Evolutionary conservation across 2,329 filamentous ascomycete genomes (phyloP), one percentile per base, ranked within the genome.

Genomic region (Aspergillus aculeatinus): DNA sequence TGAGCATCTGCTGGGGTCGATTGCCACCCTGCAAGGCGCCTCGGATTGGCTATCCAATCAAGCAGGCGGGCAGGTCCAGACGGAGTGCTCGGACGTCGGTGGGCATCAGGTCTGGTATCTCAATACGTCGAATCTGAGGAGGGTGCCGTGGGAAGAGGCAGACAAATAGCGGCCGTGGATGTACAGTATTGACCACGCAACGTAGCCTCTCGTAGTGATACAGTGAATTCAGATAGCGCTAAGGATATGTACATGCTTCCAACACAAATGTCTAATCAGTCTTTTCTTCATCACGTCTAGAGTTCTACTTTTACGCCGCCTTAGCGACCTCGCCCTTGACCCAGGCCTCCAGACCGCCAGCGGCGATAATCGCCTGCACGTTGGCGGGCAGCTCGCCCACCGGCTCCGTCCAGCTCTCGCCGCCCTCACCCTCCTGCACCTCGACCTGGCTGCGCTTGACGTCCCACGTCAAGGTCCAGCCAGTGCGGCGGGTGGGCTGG

Each of bases 381-480:
- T 94, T 96, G 0, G 89, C 86, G 14, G 91, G 90, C 63, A 96
- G 73, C 79, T 95, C 89, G 7, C 90, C 90, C 0, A 96, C 91
- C 77, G 89, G 91, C 72, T 95, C 85, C 54, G 81, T 88, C 92
- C 91, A 96, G 42, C 78, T 84, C 58, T 81, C 72, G 1, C 89
- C 90, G 50, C 82, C 81, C 57, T 86, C 78, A 1, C 88, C 87
- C 77, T 96, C 90, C 21, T 85, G 84, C 1, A 96, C 83, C 1
- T 83, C 82, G 5, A 96, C 87, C 68, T 83, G 85, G 74, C 87
- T 91, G 60, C 88, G 81, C 60, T 83, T 79, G 11, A 96, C 86
- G 74, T 96, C 91, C 92, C 92, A 96, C 4, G 84, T 81, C 29
- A 96, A 81, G 53, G 81, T 92, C 92, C 92, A 96, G n/a, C 71